Conservation (phyloP, 2,329 filamentous ascomycete genomes). For the Mycosphaerelloides madeirae region DNA sequence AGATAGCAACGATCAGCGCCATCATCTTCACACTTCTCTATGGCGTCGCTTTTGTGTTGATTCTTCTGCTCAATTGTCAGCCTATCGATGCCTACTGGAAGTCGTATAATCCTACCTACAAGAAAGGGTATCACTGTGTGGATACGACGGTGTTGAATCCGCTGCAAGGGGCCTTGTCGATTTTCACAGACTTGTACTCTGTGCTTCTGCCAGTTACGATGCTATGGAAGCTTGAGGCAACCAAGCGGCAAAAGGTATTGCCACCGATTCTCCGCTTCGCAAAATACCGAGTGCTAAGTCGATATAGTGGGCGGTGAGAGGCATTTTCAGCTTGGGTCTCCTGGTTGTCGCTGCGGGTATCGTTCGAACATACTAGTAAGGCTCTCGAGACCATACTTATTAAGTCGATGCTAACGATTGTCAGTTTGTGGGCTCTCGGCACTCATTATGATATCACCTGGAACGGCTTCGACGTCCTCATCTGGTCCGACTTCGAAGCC, state of each 20-base stretch:
- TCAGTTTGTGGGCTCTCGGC: too few species aligned
- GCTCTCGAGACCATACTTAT: too few species aligned
- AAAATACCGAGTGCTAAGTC: too few species aligned
- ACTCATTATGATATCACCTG: neutral
- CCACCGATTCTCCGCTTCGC: too few species aligned
- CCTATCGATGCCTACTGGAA: conserved; percentile 40
- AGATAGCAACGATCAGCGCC: conserved; percentile 29
- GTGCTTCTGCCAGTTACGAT: conserved; percentile 40
- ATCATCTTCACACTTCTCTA: conserved; percentile 39
- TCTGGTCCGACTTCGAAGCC: conserved; percentile 40
- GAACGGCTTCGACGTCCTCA: conserved; percentile 33
- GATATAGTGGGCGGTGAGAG: conserved; percentile 38
- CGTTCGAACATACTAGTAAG: conserved; percentile 34
- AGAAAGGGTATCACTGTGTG: conserved; percentile 30
- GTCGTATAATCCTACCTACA: conserved; percentile 31
- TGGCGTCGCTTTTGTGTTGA: conserved; percentile 33
- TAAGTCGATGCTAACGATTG: too few species aligned
- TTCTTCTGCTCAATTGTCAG: conserved; percentile 35
- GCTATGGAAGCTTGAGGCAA: conserved; percentile 41
- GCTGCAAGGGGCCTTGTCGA: conserved; percentile 37
- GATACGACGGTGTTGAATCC: conserved; percentile 37
- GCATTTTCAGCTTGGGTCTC: conserved; percentile 32
- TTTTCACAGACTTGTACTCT: conserved; percentile 38
- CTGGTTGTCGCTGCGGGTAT: conserved; percentile 30
- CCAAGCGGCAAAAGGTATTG: conserved; percentile 38